Evolutionary conservation across 805 yeast genomes (phyloP), one percentile per base, ranked within the genome.

Genomic region (Kazachstania africana): DNA sequence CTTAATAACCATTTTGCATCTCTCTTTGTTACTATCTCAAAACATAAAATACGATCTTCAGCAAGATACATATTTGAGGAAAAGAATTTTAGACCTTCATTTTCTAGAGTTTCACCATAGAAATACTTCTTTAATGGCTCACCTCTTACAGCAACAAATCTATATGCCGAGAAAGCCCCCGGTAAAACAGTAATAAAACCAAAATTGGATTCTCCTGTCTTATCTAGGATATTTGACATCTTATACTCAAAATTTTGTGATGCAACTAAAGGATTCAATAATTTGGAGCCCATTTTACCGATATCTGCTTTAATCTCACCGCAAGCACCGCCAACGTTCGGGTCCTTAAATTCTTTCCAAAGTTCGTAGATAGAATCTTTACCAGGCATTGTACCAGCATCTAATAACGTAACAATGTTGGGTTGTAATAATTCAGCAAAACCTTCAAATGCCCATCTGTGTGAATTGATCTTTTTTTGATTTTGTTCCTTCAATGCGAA

Each of bases 211-310:
- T 88, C 98, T 68, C 85, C 79, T 0, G 98, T 96, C 56, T 91
- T 88, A 61, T 91, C 97, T 37, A 88, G 64, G 39, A 88, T 83
- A 53, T 88, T 91, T 4, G 95, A 84, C 64, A 85, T 87, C 57
- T 91, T 91, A 56, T 91, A 91, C 54, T 88, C 98, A 55, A 91
- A 88, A 57, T 88, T 88, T 55, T 91, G 97, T 0, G 96, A 93
- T 3, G 97, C 95, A 8, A 88, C 88, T 34, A 88, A 58, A 6
- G 98, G 97, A 50, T 88, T 88, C 12, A 76, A 41, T 27, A 88
- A 60, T 28, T 67, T 63, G 28, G 49, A 55, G 37, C 65, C 69
- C 9, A 62, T 66, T 15, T 62, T 63, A 3, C 97, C 96, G 33
- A 87, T 60, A 55, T 78, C 75, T 0, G 91, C 93, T 41, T 75